Evolutionary conservation across 257 asterid genomes (phyloP).

Genomic region (Thymus quinquecostatus): DNA sequence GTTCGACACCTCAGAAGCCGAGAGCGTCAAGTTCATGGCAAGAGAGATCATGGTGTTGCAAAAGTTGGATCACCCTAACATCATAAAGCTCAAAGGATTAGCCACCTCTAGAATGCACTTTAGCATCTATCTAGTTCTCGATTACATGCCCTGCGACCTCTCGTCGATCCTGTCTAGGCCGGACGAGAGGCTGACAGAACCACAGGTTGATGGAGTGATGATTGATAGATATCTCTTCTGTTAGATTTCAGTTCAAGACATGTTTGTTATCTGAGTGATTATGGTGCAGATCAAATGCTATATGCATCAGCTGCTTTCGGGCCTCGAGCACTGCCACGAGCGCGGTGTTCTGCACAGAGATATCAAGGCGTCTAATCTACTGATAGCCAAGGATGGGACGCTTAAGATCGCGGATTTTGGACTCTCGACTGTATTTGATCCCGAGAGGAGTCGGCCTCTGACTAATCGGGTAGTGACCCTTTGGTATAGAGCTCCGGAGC

Average conservation of each 20-base stretch:
- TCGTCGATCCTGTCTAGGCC: background rate
- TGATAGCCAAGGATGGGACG: constrained; percentile 75
- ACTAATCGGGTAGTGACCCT: constrained; percentile 96
- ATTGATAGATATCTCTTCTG: background rate
- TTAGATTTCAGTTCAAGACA: background rate
- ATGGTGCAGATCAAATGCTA: constrained; percentile 73
- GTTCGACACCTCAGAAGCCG: constrained; percentile 6
- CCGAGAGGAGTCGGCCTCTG: constrained; percentile 69
- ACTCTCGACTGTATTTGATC: constrained; percentile 74
- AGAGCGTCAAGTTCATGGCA: constrained; percentile 13
- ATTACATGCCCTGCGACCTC: background rate
- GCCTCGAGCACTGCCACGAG: constrained; percentile 91
- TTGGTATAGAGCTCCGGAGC: constrained; percentile 99
- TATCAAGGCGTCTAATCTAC: constrained; percentile 88
- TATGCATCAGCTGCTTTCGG: constrained; percentile 82
- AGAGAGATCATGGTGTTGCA: background rate
- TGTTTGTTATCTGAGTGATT: background rate
- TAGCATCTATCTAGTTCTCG: background rate
- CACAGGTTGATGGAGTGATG: constrained; percentile 18
- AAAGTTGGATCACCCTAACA: constrained; percentile 2
- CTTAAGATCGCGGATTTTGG: constrained; percentile 96
- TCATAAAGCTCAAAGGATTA: constrained; percentile 2
- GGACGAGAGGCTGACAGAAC: background rate
- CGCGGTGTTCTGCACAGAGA: constrained; percentile 93
- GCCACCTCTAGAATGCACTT: constrained; percentile 12